A percentile compares a stretch with the other conserved stretches of the same genome.
Conservation (phyloP, 2,329 filamentous ascomycete genomes). For the Fusarium nanum region DNA sequence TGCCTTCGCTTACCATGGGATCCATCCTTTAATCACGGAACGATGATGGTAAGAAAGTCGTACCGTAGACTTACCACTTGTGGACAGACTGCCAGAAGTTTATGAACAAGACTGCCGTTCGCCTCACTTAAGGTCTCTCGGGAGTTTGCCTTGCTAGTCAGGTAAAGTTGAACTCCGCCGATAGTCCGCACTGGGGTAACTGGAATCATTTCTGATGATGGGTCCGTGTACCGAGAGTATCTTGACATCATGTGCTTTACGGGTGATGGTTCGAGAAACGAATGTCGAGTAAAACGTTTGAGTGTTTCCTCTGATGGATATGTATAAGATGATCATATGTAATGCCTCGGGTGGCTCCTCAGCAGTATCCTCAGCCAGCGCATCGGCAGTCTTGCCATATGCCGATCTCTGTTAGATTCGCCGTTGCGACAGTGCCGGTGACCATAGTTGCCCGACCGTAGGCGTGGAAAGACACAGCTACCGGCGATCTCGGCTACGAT, state of each 20-base stretch:
- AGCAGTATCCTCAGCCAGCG: not conserved
- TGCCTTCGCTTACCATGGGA: not conserved
- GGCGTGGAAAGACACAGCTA: conserved; percentile 11
- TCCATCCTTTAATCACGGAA: not conserved
- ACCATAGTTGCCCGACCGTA: conserved; percentile 7
- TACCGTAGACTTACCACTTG: not conserved
- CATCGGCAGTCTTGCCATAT: not conserved
- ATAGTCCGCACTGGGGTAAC: not conserved
- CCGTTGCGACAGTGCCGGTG: not conserved
- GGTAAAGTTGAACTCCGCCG: conserved; percentile 8
- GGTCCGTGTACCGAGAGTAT: not conserved
- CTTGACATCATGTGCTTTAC: conserved; percentile 7
- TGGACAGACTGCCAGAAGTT: not conserved
- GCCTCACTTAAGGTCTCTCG: not conserved
- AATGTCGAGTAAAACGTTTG: not conserved
- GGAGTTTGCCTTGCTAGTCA: not conserved
- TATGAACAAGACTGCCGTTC: not conserved
- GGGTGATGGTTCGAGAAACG: conserved; percentile 6
- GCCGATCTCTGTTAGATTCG: not conserved
- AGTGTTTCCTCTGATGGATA: not conserved
- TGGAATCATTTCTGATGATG: not conserved
- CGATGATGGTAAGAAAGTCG: not conserved
- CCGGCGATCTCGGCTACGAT: conserved; percentile 39
- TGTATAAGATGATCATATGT: not conserved
- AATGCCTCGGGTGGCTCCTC: not conserved